Conservation (phyloP, 176 grass and related monocot species). For the sorghum (Sorghum bicolor) region DNA sequence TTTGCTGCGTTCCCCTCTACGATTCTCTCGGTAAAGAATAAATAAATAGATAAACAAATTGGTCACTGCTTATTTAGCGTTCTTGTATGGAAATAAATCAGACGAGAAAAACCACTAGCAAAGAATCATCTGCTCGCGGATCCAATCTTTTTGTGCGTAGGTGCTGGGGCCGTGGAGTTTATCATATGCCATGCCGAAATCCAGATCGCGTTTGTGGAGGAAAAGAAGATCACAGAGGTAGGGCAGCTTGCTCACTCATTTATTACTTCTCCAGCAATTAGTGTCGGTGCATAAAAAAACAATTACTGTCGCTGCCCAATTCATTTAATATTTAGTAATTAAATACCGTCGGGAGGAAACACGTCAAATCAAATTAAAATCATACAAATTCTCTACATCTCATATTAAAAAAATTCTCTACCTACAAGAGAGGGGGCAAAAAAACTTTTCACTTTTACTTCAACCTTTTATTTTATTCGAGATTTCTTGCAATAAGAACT, state of each 20-base stretch:
- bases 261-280: background rate
- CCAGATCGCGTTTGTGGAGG: conserved; percentile 67
- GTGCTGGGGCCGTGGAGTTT: conserved; percentile 79
- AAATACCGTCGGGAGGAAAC: background rate
- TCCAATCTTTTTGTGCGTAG: background rate
- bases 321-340: background rate
- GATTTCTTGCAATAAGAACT: background rate
- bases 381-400: too few relatives aligned
- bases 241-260: background rate
- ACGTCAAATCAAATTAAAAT: background rate
- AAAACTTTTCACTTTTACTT: background rate
- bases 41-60: background rate
- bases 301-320: too few relatives aligned
- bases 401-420: background rate
- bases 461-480: background rate
- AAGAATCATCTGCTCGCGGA: background rate
- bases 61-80: background rate
- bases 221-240: conserved; percentile 80
- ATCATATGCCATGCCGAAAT: conserved; percentile 89
- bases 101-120: too few relatives aligned
- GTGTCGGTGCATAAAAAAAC: too few relatives aligned
- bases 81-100: background rate
- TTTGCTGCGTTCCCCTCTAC: conserved; percentile 84
- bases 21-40: conserved; percentile 67
- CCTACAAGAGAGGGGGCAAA: background rate